A percentile compares a stretch with the other conserved stretches of the same genome.
phyloP scores from a whole-genome alignment of 352 stramenopile species.

The Pythium aquatile region DNA sequence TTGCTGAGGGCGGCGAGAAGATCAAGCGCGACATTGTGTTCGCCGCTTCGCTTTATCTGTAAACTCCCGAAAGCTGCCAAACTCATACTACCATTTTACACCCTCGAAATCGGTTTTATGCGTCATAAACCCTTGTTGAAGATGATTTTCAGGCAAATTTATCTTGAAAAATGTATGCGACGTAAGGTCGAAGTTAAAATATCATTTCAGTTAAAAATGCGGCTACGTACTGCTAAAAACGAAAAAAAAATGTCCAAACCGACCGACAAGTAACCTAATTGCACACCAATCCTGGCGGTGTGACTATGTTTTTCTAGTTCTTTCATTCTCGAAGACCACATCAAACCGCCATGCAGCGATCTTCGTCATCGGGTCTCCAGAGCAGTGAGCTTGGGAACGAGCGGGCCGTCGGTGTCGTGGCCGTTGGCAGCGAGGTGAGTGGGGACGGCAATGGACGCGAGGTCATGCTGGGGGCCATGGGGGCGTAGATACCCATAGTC shows the following conservation, averaged over 20 bases:
- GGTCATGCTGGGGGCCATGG: constrained; percentile 32
- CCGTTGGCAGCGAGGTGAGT: constrained; percentile 34
- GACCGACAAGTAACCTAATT: constrained; percentile 4
- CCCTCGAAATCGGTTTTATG: neutral
- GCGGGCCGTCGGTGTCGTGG: constrained; percentile 22
- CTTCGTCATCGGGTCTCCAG: constrained; percentile 41
- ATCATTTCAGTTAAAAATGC: constrained; percentile 10
- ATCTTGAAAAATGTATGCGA: neutral
- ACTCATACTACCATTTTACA: neutral
- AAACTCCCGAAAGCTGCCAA: constrained; percentile 18
- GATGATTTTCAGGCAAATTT: neutral
- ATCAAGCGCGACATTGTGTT: constrained; percentile 99
- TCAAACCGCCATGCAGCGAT: constrained; percentile 14
- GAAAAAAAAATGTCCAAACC: neutral
- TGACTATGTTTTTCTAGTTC: neutral
- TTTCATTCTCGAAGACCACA: neutral
- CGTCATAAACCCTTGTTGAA: neutral
- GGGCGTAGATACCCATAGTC: constrained; percentile 30
- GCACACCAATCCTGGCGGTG: neutral
- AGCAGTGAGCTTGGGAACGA: constrained; percentile 54
- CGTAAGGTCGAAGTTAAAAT: neutral
- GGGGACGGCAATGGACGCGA: constrained; percentile 44
- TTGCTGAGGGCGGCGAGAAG: constrained; percentile 95
- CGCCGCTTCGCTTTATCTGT: constrained; percentile 98
- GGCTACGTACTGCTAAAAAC: constrained; percentile 3